Base-by-base conservation (phyloP, 371 early-diverging fungal species). In the Lichtheimia hyalospora region DNA sequence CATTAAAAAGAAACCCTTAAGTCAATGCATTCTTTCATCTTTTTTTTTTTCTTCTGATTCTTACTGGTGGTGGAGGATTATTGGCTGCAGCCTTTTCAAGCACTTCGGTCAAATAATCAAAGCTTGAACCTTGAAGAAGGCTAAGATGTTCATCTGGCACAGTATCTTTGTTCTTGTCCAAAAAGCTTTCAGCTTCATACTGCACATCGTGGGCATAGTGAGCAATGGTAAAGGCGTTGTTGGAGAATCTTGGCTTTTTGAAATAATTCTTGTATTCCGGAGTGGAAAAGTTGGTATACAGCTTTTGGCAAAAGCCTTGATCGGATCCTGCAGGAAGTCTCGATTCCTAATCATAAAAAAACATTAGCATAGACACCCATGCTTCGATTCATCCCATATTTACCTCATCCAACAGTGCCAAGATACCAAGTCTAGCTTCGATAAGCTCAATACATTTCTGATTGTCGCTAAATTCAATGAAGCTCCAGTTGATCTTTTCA, bases 391-490 rank as follows among this genome's bases (percentile, higher is more conserved):
- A 1, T 18, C 1, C 6, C 42, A 15, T 34, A 89, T 73, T 28
- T 66, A 74, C 96, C 77, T 99, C 99, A 74, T 99, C 99, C 48
- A 99, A 77, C 50, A 98, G 85, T 14, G 91, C 83, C 49, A 99
- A 80, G 23, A 99, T 93, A 60, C 99, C 99, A 52, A 95, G 74
- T 66, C 85, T 89, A 62, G 91, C 92, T 75, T 99, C 99, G 62
- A 99, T 98, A 67, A 99, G 79, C 59, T 97, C 96, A 57, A 99
- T 99, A 77, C 99, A 98, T 10, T 96, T 96, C 70, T 97, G 96
- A 70, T 99, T 96, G 82, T 99, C 99, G 57, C 95, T 95, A 82
- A 99, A 99, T 62, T 99, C 97, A 52, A 92, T 89, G 61, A 90
- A 91, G 20, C 83, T 88, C 90, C 92, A 98, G 66, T 91, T 86